Evolutionary conservation across 768 basidiomycete species (phyloP).

Genomic region (Lactarius pseudohatsudake): DNA sequence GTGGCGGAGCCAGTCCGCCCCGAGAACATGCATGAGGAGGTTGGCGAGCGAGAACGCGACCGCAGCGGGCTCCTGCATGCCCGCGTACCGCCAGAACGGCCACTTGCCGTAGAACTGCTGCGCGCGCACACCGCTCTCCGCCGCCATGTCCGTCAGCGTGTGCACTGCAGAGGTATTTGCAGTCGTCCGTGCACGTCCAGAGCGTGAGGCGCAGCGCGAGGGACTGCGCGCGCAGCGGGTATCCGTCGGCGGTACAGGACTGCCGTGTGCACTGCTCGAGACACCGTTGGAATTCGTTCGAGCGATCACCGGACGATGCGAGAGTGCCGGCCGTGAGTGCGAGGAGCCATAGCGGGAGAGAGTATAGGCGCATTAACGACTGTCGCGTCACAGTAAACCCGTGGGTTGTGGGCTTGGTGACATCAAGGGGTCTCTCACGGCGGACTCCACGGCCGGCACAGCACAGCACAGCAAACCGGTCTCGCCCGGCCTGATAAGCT

Average conservation of each 20-base stretch:
- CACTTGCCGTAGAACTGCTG: conserved; percentile 95
- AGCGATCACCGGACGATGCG: conserved; percentile 39
- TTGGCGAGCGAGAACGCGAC: conserved; percentile 90
- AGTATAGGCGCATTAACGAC: conserved; percentile 25
- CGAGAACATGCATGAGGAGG: conserved; percentile 68
- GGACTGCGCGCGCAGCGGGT: conserved; percentile 33
- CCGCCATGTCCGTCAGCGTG: conserved; percentile 58
- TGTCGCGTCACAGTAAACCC: not conserved
- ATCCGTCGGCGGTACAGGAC: conserved; percentile 42
- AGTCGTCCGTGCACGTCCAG: conserved; percentile 90
- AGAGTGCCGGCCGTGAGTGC: not conserved
- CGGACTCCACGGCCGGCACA: not conserved
- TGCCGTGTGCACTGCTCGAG: conserved; percentile 27
- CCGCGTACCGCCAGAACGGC: conserved; percentile 88
- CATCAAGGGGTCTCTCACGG: not conserved
- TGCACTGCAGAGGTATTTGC: conserved; percentile 92
- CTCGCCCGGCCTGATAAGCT: not conserved
- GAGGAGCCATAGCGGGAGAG: conserved; percentile 5
- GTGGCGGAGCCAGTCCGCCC: conserved; percentile 48
- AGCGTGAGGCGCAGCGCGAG: conserved; percentile 62
- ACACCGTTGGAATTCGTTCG: conserved; percentile 40
- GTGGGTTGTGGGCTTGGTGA: not conserved
- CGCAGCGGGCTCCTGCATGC: conserved; percentile 93
- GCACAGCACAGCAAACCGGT: not conserved
- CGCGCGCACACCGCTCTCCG: conserved; percentile 43